Base-by-base conservation (phyloP, 2,329 filamentous ascomycete species). In the Epichloe elymi region DNA sequence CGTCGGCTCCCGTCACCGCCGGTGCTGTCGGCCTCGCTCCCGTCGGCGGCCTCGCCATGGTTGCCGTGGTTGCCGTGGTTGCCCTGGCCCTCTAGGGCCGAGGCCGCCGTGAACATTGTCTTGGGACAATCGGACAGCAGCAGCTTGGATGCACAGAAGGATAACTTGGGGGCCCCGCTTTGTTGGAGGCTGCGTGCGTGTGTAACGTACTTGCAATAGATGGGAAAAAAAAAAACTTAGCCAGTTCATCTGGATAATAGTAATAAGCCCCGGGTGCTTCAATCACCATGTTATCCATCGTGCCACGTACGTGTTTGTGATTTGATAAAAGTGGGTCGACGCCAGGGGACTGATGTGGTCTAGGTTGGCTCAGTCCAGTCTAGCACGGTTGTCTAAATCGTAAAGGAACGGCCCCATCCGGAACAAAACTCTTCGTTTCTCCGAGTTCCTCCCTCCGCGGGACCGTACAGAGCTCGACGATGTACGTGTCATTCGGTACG, bases 61-160 rank as follows among this genome's bases (percentile, higher is more conserved):
- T 63, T 46, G 62, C 57, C 46, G 52, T 66, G 45, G 63, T 56
- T 53, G 65, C 58, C 52, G 52, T 66, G 45, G 63, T 56, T 53
- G 65, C 58, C 52, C 51, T 68, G 55, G 65, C 66, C 56, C 64
- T 69, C 64, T 69, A 68, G 67, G 38, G 47, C 26, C 8, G 26
- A 30, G n/a, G 12, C 38, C 5, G 38, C 23, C 23, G 7, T 26
- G 23, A 6, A 23, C 20, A 23, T 23, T 23, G 4, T 23, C 20
- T 23, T 23, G 20, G 20, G 5, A 23, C 20, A 20, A 20, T 20
- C 20, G 4, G 20, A 20, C 20, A 20, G 4, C 20, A 20, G 20
- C 20, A 30, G 26, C 26, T 30, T 20, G 39, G 17, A 15, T 41
- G 3, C 15, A 14, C 20, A 15, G 4, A 12, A 12, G 23, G 5